Percentiles rank a stretch among this genome's conserved stretches.
phyloP scores from a whole-genome alignment of 441 rosid species.

The Oxalis stricta region DNA sequence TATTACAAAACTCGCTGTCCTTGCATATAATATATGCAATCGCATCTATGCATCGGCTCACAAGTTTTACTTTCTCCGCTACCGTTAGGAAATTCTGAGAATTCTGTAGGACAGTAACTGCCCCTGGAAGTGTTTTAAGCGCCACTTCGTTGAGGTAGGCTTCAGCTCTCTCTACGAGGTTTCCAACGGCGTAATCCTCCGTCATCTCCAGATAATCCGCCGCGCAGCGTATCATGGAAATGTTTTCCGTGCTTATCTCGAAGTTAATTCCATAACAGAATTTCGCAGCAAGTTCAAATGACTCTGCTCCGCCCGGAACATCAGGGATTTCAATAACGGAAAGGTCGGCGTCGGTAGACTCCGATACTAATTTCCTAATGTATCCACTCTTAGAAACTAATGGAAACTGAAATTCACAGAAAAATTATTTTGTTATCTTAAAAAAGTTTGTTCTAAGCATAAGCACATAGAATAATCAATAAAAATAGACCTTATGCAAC shows the following conservation, averaged over 20 bases:
- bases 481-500: constrained; percentile 54
- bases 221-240: constrained; percentile 40
- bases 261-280: constrained; percentile 72
- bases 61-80: constrained; percentile 52
- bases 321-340: constrained; percentile 28
- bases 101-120: constrained; percentile 40
- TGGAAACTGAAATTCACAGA: constrained; percentile 36
- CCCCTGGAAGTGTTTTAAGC: constrained; percentile 53
- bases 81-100: constrained; percentile 34
- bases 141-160: constrained; percentile 64
- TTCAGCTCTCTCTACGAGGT: constrained; percentile 42
- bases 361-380: constrained; percentile 38
- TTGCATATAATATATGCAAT: constrained; percentile 56
- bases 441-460: background rate
- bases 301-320: constrained; percentile 47
- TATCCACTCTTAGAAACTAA: constrained; percentile 46
- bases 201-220: constrained; percentile 70
- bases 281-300: constrained; percentile 52
- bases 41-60: constrained; percentile 46
- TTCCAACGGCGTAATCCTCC: constrained; percentile 44
- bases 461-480: background rate
- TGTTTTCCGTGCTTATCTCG: constrained; percentile 48
- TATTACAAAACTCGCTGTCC: constrained; percentile 50
- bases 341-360: constrained; percentile 35
- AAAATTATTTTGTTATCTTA: background rate